These are phyloP conservation scores for Sanghuangporus sanghuang DNA, from an alignment of 1,284 basidiomycete species.

Conservation along the genomic window DNA sequence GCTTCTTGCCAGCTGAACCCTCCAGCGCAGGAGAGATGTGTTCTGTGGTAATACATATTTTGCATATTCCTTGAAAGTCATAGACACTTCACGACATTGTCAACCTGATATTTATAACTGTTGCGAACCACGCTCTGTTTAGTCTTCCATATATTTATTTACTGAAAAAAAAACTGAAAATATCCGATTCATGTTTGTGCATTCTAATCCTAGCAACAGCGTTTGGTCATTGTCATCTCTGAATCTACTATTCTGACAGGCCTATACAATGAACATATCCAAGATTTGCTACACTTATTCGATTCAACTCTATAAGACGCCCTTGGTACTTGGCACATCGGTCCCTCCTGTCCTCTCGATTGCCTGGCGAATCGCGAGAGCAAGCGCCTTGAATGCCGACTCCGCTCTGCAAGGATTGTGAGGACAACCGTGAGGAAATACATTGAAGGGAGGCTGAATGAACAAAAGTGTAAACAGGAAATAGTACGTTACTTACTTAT, in stretches of 20 bases:
- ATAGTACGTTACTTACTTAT: constrained; percentile 59
- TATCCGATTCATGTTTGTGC: not conserved
- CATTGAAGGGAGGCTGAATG: not conserved
- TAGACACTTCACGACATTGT: not conserved
- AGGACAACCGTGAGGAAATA: not conserved
- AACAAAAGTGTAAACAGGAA: constrained; percentile 10
- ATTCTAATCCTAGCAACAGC: not conserved
- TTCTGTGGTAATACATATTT: constrained; percentile 7
- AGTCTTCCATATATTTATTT: not conserved
- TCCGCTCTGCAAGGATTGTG: constrained; percentile 73
- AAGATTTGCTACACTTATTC: not conserved
- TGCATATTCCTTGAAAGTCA: not conserved
- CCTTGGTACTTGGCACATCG: constrained; percentile 97
- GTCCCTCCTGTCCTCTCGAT: constrained; percentile 84
- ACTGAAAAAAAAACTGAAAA: too few relatives aligned
- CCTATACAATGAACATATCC: not conserved
- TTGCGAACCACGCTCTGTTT: not conserved
- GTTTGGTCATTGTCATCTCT: too few relatives aligned
- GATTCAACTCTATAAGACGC: constrained; percentile 55
- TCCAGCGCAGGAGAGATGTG: constrained; percentile 18
- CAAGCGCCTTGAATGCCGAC: constrained; percentile 96
- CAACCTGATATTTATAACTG: not conserved
- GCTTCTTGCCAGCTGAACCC: constrained; percentile 21
- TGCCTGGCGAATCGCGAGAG: constrained; percentile 92
- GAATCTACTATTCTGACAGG: too few relatives aligned